Evolutionary conservation across 2,329 filamentous ascomycete genomes (phyloP), one percentile per base, ranked within the genome.

Genomic region (Diaporthe amygdali): DNA sequence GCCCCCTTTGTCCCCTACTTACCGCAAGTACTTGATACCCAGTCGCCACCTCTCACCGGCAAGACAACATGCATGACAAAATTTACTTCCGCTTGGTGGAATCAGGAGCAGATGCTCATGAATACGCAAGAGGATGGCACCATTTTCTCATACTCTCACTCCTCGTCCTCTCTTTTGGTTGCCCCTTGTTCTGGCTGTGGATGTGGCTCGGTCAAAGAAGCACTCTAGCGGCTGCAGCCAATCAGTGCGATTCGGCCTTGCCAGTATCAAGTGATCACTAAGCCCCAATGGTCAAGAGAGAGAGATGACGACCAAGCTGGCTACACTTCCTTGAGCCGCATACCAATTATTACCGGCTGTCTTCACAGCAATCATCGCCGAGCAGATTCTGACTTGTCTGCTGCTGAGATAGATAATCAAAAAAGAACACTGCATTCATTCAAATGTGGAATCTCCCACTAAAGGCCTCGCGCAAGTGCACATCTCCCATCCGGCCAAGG

Each of bases 251-350:
- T 10, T 47, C 34, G 22, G 47, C 34, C 39, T 47, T 17, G 32
- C 30, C 10, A 34, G 30, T 15, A 46, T 66, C 68, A 70, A 64
- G 68, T 70, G 37, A 66, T 66, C 56, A 70, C 46, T 49, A 39
- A 59, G 41, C 51, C 66, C 17, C 66, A 39, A 39, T 32, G 39
- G 49, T 30, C 51, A 55, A 56, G 52, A 34, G 34, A 25, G 25
- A 22, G 12, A 47, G 44, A 37, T 49, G 66, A 59, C 39, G 30
- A 7, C 30, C 34, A 39, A 15, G n/a, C n/a, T 3, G 17, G 34
- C 30, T 7, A 51, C 12, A 20, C 15, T 25, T 44, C 25, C 39
- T 22, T 44, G 32, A 66, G 37, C 63, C 49, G 17, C 22, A 66
- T 30, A 27, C 9, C 17, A 17, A 44, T 20, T 2, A 49, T 34